Percentiles rank a stretch among this genome's conserved stretches.
Conservation (phyloP, 805 yeast genomes). For the Nakazawaea wyomingensis region DNA sequence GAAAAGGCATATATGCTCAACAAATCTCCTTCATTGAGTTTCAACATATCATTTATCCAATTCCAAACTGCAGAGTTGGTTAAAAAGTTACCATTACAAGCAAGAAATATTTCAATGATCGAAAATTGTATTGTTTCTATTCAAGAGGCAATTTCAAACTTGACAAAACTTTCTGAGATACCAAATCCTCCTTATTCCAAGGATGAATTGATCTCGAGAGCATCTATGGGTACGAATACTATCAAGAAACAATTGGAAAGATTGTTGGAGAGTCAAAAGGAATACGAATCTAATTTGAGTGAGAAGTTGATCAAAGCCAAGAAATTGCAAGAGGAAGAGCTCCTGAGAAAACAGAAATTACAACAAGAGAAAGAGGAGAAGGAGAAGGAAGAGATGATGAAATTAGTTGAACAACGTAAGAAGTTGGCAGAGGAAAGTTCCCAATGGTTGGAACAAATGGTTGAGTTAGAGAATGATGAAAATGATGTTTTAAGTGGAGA, state of each 20-base stretch:
- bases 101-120: slow-evolving; percentile 61
- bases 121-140: slow-evolving; percentile 51
- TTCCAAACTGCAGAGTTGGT: slow-evolving; percentile 84
- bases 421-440: slow-evolving; percentile 51
- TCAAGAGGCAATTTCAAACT: slow-evolving; percentile 51
- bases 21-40: slow-evolving; percentile 46
- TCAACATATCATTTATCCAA: slow-evolving; percentile 78
- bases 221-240: slow-evolving; percentile 77
- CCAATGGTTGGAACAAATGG: slow-evolving; percentile 43
- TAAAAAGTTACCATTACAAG: slow-evolving; percentile 52
- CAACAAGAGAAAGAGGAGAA: slow-evolving; percentile 41
- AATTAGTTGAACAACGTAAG: slow-evolving; percentile 47
- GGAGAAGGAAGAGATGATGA: slow-evolving; percentile 45
- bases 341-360: slow-evolving; percentile 27
- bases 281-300: slow-evolving; percentile 51
- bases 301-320: slow-evolving; percentile 71
- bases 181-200: slow-evolving; percentile 71
- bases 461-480: slow-evolving; percentile 30
- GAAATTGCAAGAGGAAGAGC: slow-evolving; percentile 56
- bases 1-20: slow-evolving; percentile 45
- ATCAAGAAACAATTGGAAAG: slow-evolving; percentile 66
- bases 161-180: slow-evolving; percentile 56
- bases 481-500: slow-evolving; percentile 28
- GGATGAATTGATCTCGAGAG: slow-evolving; percentile 77
- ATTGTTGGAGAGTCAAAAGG: slow-evolving; percentile 66